Evolutionary conservation across 192 early-diverging fungal species (phyloP), one percentile per base, ranked within the genome.

Genomic region (Entrophospora sp.): DNA sequence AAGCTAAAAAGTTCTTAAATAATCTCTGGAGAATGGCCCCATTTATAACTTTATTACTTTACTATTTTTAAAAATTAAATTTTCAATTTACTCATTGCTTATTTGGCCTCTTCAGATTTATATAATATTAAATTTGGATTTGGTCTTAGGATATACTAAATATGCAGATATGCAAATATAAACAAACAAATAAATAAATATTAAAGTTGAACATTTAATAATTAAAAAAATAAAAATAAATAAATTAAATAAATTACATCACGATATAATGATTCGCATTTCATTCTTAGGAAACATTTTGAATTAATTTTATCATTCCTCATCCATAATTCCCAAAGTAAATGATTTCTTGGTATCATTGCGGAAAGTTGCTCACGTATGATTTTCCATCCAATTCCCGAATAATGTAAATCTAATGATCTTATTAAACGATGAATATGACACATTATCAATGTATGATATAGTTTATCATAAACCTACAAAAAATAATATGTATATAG

Each of bases 231-330:
- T 18, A 8, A 16, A 22, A 22, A 25, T 1, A 10, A 57, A 28
- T 49, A 57, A 31, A 61, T 5, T 44, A 28, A 45, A 2, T 25
- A 46, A 60, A 69, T 77, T 71, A 77, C 75, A 79, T 85, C 84
- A 35, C 85, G 77, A 37, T 87, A 87, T 6, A 87, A 78, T 5
- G 77, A 81, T 31, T 81, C 82, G 25, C 83, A 72, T 75, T 87
- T 87, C 86, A 87, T 87, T 25, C 75, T 69, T 24, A 87, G 64
- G 68, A 87, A 74, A 71, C 79, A 86, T 58, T 87, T 87, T 59
- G 75, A 75, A 37, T 79, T 73, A 31, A 82, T 74, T 22, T 55
- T 40, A 16, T 60, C 46, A 22, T 57, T 13, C 31, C 77, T 72
- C 61, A 81, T 70, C 79, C 82, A 85, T 10, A 70, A 70, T 10